These are phyloP conservation scores for Cercospora brassicicola DNA, from an alignment of 2,329 filamentous ascomycete genomes.

Conservation along the genomic window DNA sequence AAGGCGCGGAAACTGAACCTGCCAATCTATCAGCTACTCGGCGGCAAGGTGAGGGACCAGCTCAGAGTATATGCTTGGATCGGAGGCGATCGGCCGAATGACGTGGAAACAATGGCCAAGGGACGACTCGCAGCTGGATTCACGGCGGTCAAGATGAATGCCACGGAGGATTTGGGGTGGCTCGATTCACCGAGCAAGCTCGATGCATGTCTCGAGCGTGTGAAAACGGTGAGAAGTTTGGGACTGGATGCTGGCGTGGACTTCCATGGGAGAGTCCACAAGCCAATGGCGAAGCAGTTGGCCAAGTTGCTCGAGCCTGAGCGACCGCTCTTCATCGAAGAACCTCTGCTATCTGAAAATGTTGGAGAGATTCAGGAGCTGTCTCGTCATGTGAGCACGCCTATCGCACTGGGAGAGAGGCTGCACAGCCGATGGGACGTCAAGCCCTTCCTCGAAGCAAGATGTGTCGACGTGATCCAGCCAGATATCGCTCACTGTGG, in stretches of 20 bases:
- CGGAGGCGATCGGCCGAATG: constrained; percentile 68
- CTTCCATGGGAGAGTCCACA: constrained; percentile 75
- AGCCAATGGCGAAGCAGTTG: constrained; percentile 76
- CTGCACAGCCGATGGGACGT: constrained; percentile 73
- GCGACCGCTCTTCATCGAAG: constrained; percentile 71
- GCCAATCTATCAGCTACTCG: constrained; percentile 71
- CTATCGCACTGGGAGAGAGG: constrained; percentile 71
- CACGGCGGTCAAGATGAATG: constrained; percentile 74
- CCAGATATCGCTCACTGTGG: constrained; percentile 69
- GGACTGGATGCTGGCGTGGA: constrained; percentile 74
- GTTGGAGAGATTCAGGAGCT: constrained; percentile 64
- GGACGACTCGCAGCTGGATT: constrained; percentile 63
- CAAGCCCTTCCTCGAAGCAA: constrained; percentile 68
- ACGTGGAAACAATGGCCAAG: constrained; percentile 57
- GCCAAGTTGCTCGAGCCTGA: constrained; percentile 66
- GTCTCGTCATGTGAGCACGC: constrained; percentile 57
- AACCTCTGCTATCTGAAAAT: constrained; percentile 70
- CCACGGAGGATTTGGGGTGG: constrained; percentile 72
- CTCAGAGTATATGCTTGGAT: constrained; percentile 77
- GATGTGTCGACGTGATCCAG: constrained; percentile 69
- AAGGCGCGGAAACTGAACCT: constrained; percentile 66
- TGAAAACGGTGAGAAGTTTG: constrained; percentile 66
- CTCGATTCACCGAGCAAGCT: constrained; percentile 68
- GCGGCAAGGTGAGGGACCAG: constrained; percentile 70
- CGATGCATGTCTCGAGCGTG: constrained; percentile 63